Conservation (phyloP, 2,329 filamentous ascomycete genomes). For the Xylariaceae sp. region DNA sequence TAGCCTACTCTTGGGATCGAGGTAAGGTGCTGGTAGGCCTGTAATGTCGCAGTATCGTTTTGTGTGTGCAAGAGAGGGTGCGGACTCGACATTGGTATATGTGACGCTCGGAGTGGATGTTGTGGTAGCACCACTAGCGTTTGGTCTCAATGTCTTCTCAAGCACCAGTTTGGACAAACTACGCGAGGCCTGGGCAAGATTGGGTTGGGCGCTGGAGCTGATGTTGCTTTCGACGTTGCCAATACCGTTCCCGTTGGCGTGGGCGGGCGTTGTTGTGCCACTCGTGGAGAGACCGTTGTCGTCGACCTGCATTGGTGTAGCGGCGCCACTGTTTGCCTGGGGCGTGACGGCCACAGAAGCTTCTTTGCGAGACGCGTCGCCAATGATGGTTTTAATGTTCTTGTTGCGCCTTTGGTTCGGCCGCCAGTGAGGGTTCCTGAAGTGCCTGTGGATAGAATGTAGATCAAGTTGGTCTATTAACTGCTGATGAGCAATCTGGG, state of each 20-base stretch:
- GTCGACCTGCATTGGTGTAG: slow-evolving; percentile 54
- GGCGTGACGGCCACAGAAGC: slow-evolving; percentile 79
- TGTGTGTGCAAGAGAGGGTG: slow-evolving; percentile 77
- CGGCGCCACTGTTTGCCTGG: slow-evolving; percentile 68
- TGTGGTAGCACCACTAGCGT: slow-evolving; percentile 21
- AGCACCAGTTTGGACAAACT: slow-evolving; percentile 83
- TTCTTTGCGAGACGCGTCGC: slow-evolving; percentile 82
- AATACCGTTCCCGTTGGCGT: slow-evolving; percentile 12
- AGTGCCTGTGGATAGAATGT: slow-evolving; percentile 76
- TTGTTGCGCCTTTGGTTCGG: slow-evolving; percentile 96
- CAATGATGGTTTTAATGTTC: slow-evolving; percentile 93
- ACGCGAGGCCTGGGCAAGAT: slow-evolving; percentile 83
- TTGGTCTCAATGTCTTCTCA: slow-evolving; percentile 64
- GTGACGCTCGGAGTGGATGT: slow-evolving; percentile 66
- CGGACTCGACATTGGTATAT: slow-evolving; percentile 95
- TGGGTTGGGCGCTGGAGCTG: slow-evolving; percentile 46
- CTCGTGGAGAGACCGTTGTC: slow-evolving; percentile 51
- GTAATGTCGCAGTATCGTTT: slow-evolving; percentile 96
- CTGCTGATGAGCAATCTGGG: slow-evolving; percentile 72
- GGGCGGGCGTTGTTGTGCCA: slow-evolving; percentile 52
- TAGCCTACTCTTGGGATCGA: slow-evolving; percentile 90
- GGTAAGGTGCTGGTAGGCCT: slow-evolving; percentile 83
- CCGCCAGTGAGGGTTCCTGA: slow-evolving; percentile 86
- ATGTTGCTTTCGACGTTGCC: not conserved
- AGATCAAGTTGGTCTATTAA: slow-evolving; percentile 92